Base-by-base conservation (phyloP, 768 basidiomycete species). In the Phanerochaete carnosa region DNA sequence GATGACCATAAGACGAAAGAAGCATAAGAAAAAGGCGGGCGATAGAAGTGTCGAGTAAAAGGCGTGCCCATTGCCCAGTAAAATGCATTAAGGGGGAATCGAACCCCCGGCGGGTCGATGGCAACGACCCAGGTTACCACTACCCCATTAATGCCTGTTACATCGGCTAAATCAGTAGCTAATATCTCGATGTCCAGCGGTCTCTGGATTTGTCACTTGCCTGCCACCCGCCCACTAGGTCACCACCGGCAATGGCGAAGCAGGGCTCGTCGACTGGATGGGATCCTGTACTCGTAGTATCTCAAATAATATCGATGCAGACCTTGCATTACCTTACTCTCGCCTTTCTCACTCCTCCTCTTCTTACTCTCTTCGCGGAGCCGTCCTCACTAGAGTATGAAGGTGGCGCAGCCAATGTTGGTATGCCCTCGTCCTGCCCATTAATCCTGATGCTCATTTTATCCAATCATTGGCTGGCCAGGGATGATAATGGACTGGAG, bases 401-500 rank as follows among this genome's bases (percentile, higher is more conserved):
- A 72, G 91, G 91, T 30, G 90, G 90, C 32, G 82, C 89, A 19
- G 79, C 88, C n/a, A 92, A 83, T 71, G 85, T 92, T 37, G 90
- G 90, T 89, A 69, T 73, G 60, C 54, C 50, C 26, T 2, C 35
- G 64, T 33, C 39, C 15, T 13, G 22, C 52, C 16, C 7, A 25
- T 39, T 28, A 30, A 29, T 16, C 35, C 32, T n/a, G 39, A 28
- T 45, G 22, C 39, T 57, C 54, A 61, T 49, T 30, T 56, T 49
- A 3, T 25, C n/a, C 2, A 22, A 45, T 30, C 55, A 53, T 53
- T 47, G 32, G 45, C 51, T 57, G 12, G 22, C 33, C 62, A 89
- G 90, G 89, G 2, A 92, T 94, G 89, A 78, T 98, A 37, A 94
- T 99, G 88, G 95, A 98, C 75, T 99, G 97, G 97, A 82, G 94